Conservation (phyloP, 164 flowering plant species). For the Sedum album region DNA sequence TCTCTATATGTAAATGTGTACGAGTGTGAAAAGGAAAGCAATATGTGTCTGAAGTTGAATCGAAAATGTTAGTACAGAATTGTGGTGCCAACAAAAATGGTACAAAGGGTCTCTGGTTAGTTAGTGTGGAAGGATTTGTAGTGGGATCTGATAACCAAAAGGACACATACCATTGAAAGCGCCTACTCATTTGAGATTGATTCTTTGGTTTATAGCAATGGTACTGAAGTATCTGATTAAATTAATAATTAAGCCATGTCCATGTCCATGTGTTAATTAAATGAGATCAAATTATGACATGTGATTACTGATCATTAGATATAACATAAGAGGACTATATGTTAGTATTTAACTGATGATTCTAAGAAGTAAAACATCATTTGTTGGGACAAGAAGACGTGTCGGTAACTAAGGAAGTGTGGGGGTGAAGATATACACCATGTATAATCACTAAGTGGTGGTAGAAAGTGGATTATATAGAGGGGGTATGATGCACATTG, state of each 20-base stretch:
- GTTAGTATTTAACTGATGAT: neutral
- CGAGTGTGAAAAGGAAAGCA: conserved; percentile 1
- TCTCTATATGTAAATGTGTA: neutral
- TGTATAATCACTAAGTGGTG: neutral
- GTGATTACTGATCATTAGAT: neutral
- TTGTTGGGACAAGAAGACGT: neutral
- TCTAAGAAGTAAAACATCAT: neutral
- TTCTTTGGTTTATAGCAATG: conserved; percentile 10
- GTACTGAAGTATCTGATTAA: neutral
- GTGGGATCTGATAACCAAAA: neutral
- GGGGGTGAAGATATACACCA: neutral
- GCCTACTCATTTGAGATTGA: conserved; percentile 4
- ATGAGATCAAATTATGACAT: neutral
- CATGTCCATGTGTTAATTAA: neutral
- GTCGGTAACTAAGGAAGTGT: neutral
- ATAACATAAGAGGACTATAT: neutral
- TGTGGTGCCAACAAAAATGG: neutral
- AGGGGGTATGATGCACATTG: neutral
- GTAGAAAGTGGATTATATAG: conserved; percentile 6
- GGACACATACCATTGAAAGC: conserved; percentile 2
- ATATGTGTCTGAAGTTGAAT: neutral
- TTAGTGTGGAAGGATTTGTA: neutral
- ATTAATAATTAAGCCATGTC: neutral
- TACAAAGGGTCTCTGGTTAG: conserved; percentile 1
- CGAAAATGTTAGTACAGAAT: conserved; percentile 5